phyloP scores from a whole-genome alignment of 805 yeast genomes.

The Candida coquimbonensis region DNA sequence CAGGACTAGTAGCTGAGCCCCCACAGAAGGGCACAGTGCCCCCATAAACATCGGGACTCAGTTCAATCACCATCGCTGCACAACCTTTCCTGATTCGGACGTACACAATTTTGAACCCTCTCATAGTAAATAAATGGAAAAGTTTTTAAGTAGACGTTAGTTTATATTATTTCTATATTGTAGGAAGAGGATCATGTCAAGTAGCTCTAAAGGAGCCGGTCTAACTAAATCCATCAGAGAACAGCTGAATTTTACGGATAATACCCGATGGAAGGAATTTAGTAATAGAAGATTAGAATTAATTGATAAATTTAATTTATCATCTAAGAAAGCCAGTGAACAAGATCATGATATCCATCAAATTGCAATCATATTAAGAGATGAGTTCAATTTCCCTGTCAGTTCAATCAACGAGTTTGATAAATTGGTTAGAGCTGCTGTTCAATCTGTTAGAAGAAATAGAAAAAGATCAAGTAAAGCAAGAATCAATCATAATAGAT shows the following conservation, averaged over 20 bases:
- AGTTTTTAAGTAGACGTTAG: too few relatives aligned
- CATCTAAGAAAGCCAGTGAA: constrained; percentile 78
- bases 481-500: constrained; percentile 16
- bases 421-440: constrained; percentile 84
- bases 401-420: constrained; percentile 69
- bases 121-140: too few relatives aligned
- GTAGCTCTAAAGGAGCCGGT: constrained; percentile 22
- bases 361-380: constrained; percentile 70
- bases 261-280: constrained; percentile 79
- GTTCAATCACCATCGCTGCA: too few relatives aligned
- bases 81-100: too few relatives aligned
- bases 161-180: too few relatives aligned
- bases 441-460: constrained; percentile 87
- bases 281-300: constrained; percentile 86
- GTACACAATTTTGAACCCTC: too few relatives aligned
- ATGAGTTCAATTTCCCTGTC: constrained; percentile 67
- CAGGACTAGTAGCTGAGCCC: too few relatives aligned
- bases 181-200: background rate
- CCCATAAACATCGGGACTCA: too few relatives aligned
- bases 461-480: constrained; percentile 51
- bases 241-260: constrained; percentile 70
- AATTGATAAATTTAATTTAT: constrained; percentile 62
- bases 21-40: too few relatives aligned
- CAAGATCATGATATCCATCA: constrained; percentile 77
- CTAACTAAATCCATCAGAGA: constrained; percentile 37